Evolutionary conservation across 1,139 yeast species (phyloP).

Genomic region (Meyerozyma guilliermondii): DNA sequence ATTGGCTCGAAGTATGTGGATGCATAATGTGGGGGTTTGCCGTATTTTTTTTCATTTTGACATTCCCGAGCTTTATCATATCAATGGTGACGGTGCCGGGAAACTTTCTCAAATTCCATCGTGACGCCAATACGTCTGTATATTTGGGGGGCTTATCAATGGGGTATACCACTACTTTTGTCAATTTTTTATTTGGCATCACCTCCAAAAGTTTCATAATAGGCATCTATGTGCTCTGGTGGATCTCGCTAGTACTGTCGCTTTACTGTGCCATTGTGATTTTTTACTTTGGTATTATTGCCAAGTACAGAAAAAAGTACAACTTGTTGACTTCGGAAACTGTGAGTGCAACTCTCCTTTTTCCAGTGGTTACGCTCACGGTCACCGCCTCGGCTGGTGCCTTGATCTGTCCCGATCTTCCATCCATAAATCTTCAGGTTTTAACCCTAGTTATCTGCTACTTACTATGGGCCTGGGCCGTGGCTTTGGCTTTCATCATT

Average conservation of each 20-base stretch:
- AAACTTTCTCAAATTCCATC: conserved; percentile 29
- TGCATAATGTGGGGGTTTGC: conserved; percentile 53
- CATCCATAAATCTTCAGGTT: conserved; percentile 34
- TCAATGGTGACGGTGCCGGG: conserved; percentile 32
- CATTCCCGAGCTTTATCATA: conserved; percentile 32
- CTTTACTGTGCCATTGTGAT: conserved; percentile 55
- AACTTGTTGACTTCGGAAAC: conserved; percentile 19
- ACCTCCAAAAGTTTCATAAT: conserved; percentile 19
- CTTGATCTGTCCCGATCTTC: conserved; percentile 41
- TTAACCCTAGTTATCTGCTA: conserved; percentile 51
- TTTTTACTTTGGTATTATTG: conserved; percentile 37
- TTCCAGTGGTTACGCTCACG: conserved; percentile 74
- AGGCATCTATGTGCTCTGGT: conserved; percentile 60
- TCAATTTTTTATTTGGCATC: conserved; percentile 42
- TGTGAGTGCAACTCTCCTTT: conserved; percentile 43
- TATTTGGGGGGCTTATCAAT: conserved; percentile 76
- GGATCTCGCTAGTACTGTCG: conserved; percentile 53
- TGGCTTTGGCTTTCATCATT: conserved; percentile 53
- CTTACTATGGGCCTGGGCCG: conserved; percentile 66
- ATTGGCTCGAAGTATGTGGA: conserved; percentile 57
- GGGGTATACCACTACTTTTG: conserved; percentile 61
- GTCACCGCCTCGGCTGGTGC: conserved; percentile 71
- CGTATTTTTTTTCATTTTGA: conserved; percentile 39
- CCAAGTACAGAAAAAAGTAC: conserved; percentile 18
- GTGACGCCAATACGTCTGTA: conserved; percentile 46